These are phyloP conservation scores for Suillus fuscotomentosus DNA, from an alignment of 768 basidiomycete species.

Conservation along the genomic window DNA sequence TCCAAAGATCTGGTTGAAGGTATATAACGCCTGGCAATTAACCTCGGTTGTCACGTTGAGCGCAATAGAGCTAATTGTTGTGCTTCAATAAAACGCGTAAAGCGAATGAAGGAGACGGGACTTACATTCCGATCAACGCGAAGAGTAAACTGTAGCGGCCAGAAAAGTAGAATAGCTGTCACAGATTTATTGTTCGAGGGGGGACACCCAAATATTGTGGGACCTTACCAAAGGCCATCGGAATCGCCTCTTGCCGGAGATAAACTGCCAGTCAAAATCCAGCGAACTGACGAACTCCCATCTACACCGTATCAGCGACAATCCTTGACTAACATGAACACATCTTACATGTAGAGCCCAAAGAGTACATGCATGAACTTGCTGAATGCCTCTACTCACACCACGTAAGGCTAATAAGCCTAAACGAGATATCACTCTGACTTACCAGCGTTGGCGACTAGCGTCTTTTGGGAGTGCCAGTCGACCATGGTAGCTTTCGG, in stretches of 20 bases:
- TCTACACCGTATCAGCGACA: conserved; percentile 31
- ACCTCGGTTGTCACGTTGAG: conserved; percentile 59
- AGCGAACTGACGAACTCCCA: conserved; percentile 69
- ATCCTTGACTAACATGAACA: background rate
- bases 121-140: conserved; percentile 70
- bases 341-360: conserved; percentile 56
- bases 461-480: conserved; percentile 51
- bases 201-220: background rate
- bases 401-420: conserved; percentile 8
- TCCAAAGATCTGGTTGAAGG: conserved; percentile 64
- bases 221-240: conserved; percentile 63
- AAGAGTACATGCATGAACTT: conserved; percentile 61
- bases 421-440: conserved; percentile 2
- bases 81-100: background rate
- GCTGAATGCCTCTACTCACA: conserved; percentile 30
- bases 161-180: conserved; percentile 65
- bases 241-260: conserved; percentile 56
- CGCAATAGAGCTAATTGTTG: conserved; percentile 45
- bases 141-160: conserved; percentile 66
- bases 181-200: conserved; percentile 1
- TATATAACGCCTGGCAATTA: conserved; percentile 67
- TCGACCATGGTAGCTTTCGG: conserved; percentile 45
- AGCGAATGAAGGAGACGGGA: conserved; percentile 5
- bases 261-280: conserved; percentile 62
- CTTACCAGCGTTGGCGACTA: conserved; percentile 48